Evolutionary conservation across 805 yeast genomes (phyloP).

Genomic region (Yamadazyma olivae): DNA sequence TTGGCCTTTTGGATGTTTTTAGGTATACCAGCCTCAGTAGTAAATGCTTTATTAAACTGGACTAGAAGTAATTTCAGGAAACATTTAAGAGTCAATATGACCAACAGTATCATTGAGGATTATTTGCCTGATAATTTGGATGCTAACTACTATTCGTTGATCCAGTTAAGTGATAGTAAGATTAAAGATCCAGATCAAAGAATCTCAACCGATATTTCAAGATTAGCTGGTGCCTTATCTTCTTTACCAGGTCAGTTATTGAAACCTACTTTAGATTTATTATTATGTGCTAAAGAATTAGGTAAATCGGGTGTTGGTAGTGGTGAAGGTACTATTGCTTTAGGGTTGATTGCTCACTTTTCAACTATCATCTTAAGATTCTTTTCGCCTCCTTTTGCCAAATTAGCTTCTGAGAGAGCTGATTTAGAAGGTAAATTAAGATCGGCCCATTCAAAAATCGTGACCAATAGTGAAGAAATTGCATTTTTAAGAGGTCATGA

Average conservation of each 20-base stretch:
- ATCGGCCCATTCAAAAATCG: slow-evolving; percentile 76
- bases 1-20: slow-evolving; percentile 75
- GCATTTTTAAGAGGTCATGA: slow-evolving; percentile 81
- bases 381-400: slow-evolving; percentile 89
- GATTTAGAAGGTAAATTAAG: slow-evolving; percentile 82
- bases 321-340: slow-evolving; percentile 73
- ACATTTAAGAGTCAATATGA: slow-evolving; percentile 60
- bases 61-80: slow-evolving; percentile 57
- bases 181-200: slow-evolving; percentile 80
- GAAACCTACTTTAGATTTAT: slow-evolving; percentile 77
- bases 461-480: slow-evolving; percentile 78
- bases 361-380: slow-evolving; percentile 72
- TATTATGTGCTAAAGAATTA: slow-evolving; percentile 77
- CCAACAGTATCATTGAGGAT: slow-evolving; percentile 59
- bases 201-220: slow-evolving; percentile 74
- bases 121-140: slow-evolving; percentile 69
- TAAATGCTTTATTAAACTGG: slow-evolving; percentile 67
- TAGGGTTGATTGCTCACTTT: slow-evolving; percentile 77
- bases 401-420: slow-evolving; percentile 70
- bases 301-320: slow-evolving; percentile 62
- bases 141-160: slow-evolving; percentile 71
- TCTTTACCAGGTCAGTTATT: slow-evolving; percentile 77
- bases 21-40: slow-evolving; percentile 82
- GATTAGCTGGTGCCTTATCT: slow-evolving; percentile 69
- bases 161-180: slow-evolving; percentile 50